These are phyloP conservation scores for Penicillium subrubescens DNA, from an alignment of 495 filamentous ascomycete species.

Conservation along the genomic window DNA sequence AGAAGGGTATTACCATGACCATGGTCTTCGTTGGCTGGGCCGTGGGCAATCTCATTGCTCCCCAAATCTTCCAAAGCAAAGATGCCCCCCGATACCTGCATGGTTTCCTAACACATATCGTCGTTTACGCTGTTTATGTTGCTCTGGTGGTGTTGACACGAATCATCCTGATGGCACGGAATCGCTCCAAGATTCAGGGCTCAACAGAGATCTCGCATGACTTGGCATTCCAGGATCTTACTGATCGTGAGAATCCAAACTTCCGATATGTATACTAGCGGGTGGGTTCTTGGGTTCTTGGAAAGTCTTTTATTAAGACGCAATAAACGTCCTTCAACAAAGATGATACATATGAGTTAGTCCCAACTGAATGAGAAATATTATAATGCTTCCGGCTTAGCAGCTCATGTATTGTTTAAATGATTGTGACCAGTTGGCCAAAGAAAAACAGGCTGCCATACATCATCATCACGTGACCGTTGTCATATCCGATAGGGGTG, in stretches of 20 bases:
- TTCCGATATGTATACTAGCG: slow-evolving; percentile 53
- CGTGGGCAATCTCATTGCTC: slow-evolving; percentile 37
- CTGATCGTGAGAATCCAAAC: slow-evolving; percentile 58
- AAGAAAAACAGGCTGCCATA: background rate
- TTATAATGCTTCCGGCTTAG: background rate
- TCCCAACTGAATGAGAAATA: background rate
- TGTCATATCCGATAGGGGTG: background rate
- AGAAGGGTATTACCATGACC: slow-evolving; percentile 49
- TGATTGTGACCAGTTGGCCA: background rate
- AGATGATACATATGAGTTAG: background rate
- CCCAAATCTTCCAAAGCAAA: slow-evolving; percentile 34
- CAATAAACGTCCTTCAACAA: background rate
- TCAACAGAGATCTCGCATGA: slow-evolving; percentile 11
- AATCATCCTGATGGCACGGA: slow-evolving; percentile 17
- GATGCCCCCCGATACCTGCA: slow-evolving; percentile 32
- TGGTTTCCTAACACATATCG: slow-evolving; percentile 25
- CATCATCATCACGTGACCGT: background rate
- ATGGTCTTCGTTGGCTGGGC: slow-evolving; percentile 31
- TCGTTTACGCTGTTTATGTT: slow-evolving; percentile 24
- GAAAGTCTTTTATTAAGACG: background rate
- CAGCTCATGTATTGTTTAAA: background rate
- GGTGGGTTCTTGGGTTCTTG: background rate
- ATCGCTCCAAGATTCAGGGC: slow-evolving; percentile 9
- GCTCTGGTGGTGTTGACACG: slow-evolving; percentile 13
- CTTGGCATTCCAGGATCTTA: slow-evolving; percentile 58